Evolutionary conservation across 2,329 filamentous ascomycete species (phyloP), one percentile per base, ranked within the genome.

Genomic region (Grosmannia huntii): DNA sequence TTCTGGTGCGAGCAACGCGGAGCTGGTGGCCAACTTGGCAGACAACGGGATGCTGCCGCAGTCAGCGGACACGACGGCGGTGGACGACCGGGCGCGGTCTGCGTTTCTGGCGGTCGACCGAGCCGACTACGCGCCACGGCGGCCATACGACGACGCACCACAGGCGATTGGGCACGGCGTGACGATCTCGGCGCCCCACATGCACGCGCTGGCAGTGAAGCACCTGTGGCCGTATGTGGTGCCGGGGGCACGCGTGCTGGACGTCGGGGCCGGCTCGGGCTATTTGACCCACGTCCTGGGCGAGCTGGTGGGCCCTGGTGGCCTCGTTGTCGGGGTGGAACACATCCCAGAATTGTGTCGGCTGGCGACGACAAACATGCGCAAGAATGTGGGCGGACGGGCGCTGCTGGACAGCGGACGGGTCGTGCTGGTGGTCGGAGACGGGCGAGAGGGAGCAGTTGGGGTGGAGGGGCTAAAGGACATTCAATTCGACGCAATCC

Each of bases 401-500:
- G 67, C 68, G 12, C 71, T 95, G 57, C 70, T 96, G 16, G 77
- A 78, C 1, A 73, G 70, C 0, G 87, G 85, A 0, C 79, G 77
- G 6, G 87, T 91, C 49, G 75, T 76, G 59, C 95, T 95, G 67
- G 77, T 91, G 1, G 77, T 83, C 0, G 90, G 84, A 0, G 91
- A 96, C 72, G 87, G 87, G 1, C 72, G 87, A 5, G 77, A 6
- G 23, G 36, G 33, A n/a, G n/a, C n/a, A 28, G 28, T 72, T 51
- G 76, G 75, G 6, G 76, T 76, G 58, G 72, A 75, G 14, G n/a
- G n/a, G n/a, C n/a, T n/a, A n/a, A n/a, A n/a, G n/a, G n/a, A n/a
- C n/a, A n/a, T n/a, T n/a, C n/a, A n/a, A n/a, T 99, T 92, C 77
- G 90, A 97, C 76, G 91, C 88, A 2, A 97, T 99, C 60, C 94